Conservation (phyloP, 768 basidiomycete genomes). For the Hebeloma cylindrosporum region DNA sequence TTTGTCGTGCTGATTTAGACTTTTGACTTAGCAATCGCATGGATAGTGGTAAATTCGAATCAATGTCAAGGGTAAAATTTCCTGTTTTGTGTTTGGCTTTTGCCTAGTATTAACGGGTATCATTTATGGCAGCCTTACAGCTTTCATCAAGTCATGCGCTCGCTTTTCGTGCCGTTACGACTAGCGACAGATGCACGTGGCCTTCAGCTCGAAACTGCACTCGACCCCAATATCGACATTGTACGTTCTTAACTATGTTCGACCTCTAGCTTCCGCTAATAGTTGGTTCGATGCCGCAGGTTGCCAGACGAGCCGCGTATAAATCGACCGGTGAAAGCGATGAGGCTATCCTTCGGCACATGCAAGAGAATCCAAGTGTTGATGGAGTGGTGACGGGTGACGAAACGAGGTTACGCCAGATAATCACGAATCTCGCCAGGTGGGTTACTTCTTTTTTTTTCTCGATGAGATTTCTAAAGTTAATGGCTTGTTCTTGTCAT, state of each 20-base stretch:
- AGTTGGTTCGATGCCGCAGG: slow-evolving; percentile 38
- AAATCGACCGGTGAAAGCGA: slow-evolving; percentile 55
- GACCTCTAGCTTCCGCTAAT: background rate
- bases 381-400: slow-evolving; percentile 81
- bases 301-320: slow-evolving; percentile 59
- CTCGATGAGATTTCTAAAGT: background rate
- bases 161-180: slow-evolving; percentile 67
- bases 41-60: slow-evolving; percentile 85
- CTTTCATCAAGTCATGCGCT: slow-evolving; percentile 77
- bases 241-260: slow-evolving; percentile 32
- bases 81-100: background rate
- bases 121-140: slow-evolving; percentile 53
- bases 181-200: slow-evolving; percentile 67
- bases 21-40: slow-evolving; percentile 64
- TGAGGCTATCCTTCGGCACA: slow-evolving; percentile 39
- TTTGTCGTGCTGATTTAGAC: background rate
- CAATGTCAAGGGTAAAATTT: slow-evolving; percentile 42
- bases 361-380: slow-evolving; percentile 46
- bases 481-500: background rate
- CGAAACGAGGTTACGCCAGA: slow-evolving; percentile 77
- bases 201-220: slow-evolving; percentile 63
- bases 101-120: slow-evolving; percentile 7
- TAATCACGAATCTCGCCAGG: slow-evolving; percentile 85
- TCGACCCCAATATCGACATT: slow-evolving; percentile 68
- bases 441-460: slow-evolving; percentile 19